phyloP scores from a whole-genome alignment of 2,329 filamentous ascomycete genomes.

The Ceratocystis smalleyi region DNA sequence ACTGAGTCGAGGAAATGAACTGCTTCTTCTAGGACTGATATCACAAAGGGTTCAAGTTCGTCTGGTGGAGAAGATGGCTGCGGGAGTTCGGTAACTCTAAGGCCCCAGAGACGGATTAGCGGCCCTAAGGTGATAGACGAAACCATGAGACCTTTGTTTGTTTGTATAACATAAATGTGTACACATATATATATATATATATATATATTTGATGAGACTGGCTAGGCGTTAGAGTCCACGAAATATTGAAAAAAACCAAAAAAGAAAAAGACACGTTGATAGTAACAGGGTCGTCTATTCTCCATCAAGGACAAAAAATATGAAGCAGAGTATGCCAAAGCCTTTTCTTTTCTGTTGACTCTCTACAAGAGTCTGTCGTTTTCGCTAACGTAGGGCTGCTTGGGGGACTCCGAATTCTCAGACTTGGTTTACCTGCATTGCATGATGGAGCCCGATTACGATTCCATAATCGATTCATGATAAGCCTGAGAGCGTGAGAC shows the following conservation, averaged over 20 bases:
- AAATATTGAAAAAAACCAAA: no score
- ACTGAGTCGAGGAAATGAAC: constrained; percentile 42
- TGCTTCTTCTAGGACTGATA: constrained; percentile 40
- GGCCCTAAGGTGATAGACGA: constrained; percentile 27
- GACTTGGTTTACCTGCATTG: constrained; percentile 1
- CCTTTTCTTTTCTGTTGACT: no score
- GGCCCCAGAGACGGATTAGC: constrained; percentile 39
- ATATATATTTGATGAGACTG: neutral
- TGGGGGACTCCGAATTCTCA: neutral
- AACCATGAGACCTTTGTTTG: neutral
- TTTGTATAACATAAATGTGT: neutral
- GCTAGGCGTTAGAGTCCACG: neutral
- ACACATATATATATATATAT: neutral
- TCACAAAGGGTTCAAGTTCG: constrained; percentile 36
- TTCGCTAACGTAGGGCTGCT: neutral
- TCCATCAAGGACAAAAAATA: no score
- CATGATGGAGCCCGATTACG: neutral
- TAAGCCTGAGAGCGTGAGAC: neutral
- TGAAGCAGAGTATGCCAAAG: no score
- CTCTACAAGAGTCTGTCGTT: neutral
- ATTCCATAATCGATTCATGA: neutral
- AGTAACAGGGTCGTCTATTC: no score
- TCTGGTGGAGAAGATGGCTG: constrained; percentile 25
- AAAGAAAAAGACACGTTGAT: no score
- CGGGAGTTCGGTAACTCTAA: constrained; percentile 35